Evolutionary conservation across 768 basidiomycete genomes (phyloP).

Genomic region (Chlorophyllum brunneum): DNA sequence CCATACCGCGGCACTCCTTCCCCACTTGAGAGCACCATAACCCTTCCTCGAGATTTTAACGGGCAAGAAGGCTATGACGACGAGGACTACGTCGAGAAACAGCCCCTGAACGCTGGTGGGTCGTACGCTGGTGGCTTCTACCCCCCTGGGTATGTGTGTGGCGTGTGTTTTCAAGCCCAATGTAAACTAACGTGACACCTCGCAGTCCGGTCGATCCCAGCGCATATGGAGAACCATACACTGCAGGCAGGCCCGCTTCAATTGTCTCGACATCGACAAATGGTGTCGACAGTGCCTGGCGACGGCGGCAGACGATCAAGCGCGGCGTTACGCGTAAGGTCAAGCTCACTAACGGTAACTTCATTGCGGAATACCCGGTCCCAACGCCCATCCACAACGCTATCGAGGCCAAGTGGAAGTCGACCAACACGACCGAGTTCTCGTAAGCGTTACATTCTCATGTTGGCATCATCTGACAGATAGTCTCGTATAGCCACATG

Average conservation of each 20-base stretch:
- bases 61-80: conserved; percentile 45
- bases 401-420: conserved; percentile 75
- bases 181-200: conserved; percentile 11
- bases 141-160: conserved; percentile 60
- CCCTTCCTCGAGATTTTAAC: conserved; percentile 51
- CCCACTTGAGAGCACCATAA: conserved; percentile 56
- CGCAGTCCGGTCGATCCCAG: conserved; percentile 49
- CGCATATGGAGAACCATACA: conserved; percentile 65
- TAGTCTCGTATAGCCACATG: conserved; percentile 61
- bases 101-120: conserved; percentile 63
- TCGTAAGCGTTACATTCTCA: conserved; percentile 50
- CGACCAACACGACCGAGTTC: conserved; percentile 80
- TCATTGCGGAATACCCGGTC: conserved; percentile 86
- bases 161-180: not conserved
- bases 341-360: conserved; percentile 90
- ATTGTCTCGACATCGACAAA: conserved; percentile 50
- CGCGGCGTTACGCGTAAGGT: conserved; percentile 91
- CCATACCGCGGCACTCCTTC: conserved; percentile 33
- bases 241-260: conserved; percentile 42
- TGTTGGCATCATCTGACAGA: not conserved
- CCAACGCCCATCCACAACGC: conserved; percentile 82
- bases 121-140: conserved; percentile 62
- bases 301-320: conserved; percentile 85
- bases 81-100: conserved; percentile 74
- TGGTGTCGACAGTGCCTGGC: conserved; percentile 58